phyloP scores from a whole-genome alignment of 345 rosid genomes.

The Clausena lansium region DNA sequence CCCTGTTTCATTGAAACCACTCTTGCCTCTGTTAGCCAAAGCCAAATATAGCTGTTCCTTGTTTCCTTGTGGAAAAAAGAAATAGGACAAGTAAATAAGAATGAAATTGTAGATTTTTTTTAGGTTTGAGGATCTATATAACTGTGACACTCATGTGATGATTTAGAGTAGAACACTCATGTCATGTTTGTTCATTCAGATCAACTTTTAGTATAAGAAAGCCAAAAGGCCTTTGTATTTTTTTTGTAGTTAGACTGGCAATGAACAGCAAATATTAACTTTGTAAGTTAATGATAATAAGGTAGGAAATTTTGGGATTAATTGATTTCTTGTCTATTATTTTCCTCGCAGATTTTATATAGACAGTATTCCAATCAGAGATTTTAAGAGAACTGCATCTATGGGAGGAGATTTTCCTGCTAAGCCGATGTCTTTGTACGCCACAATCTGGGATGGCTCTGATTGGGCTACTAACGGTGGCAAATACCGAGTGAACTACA shows the following conservation, averaged over 20 bases:
- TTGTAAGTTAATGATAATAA: neutral
- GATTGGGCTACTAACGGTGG: conserved; percentile 98
- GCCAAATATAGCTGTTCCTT: conserved; percentile 10
- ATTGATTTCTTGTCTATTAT: neutral
- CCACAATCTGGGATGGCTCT: conserved; percentile 97
- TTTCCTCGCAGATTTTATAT: conserved; percentile 64
- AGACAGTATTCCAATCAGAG: conserved; percentile 78
- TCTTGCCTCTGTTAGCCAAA: conserved; percentile 7
- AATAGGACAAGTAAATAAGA: neutral
- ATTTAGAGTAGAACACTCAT: neutral
- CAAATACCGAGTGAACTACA: conserved; percentile 87
- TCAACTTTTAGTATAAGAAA: neutral
- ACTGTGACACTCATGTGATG: neutral
- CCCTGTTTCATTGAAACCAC: conserved; percentile 26
- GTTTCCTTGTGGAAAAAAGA: conserved; percentile 21
- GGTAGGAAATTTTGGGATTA: neutral
- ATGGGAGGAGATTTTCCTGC: conserved; percentile 93
- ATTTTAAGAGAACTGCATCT: conserved; percentile 56
- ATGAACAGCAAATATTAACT: neutral
- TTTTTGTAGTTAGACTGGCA: neutral
- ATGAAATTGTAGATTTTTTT: neutral
- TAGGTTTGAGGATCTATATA: neutral
- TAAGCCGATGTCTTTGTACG: conserved; percentile 92
- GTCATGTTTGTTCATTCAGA: neutral
- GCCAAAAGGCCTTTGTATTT: neutral